Evolutionary conservation across 2,329 filamentous ascomycete species (phyloP).

Genomic region (Cytospora chrysosperma): DNA sequence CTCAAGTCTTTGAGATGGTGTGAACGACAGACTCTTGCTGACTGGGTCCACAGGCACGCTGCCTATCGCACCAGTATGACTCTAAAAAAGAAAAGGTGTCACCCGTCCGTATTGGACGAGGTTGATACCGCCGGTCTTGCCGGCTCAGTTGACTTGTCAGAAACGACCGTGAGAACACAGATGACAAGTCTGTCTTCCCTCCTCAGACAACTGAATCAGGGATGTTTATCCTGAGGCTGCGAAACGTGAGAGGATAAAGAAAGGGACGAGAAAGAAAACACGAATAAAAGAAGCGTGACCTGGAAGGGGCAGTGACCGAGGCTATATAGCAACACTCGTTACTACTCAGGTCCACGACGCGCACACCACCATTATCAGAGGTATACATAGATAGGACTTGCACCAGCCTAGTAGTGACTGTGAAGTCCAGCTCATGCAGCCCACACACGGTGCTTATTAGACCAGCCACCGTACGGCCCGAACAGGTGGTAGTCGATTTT

Average conservation of each 20-base stretch:
- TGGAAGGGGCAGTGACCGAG: background rate
- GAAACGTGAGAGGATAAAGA: conserved; percentile 1
- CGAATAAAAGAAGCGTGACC: background rate
- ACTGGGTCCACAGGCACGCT: background rate
- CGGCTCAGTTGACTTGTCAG: conserved; percentile 31
- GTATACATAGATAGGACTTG: conserved; percentile 16
- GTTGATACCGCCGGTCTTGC: conserved; percentile 31
- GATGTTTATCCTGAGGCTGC: background rate
- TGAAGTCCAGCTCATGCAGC: conserved; percentile 11
- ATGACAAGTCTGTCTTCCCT: conserved; percentile 22
- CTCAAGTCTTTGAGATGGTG: conserved; percentile 5
- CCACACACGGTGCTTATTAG: conserved; percentile 19
- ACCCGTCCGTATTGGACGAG: conserved; percentile 22
- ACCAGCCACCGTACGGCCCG: conserved; percentile 20
- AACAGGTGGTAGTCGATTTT: conserved; percentile 9
- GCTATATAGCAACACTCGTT: conserved; percentile 11
- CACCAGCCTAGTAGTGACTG: conserved; percentile 1
- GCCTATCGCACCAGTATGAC: conserved; percentile 18
- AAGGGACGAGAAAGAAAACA: background rate
- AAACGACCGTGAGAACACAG: conserved; percentile 21
- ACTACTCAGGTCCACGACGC: conserved; percentile 20
- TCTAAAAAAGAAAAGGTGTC: conserved; percentile 9
- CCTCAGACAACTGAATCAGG: conserved; percentile 4
- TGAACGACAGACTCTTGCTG: background rate
- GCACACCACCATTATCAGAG: conserved; percentile 17